Evolutionary conservation across 1,284 basidiomycete species (phyloP).

Genomic region (Puccinia hordei): DNA sequence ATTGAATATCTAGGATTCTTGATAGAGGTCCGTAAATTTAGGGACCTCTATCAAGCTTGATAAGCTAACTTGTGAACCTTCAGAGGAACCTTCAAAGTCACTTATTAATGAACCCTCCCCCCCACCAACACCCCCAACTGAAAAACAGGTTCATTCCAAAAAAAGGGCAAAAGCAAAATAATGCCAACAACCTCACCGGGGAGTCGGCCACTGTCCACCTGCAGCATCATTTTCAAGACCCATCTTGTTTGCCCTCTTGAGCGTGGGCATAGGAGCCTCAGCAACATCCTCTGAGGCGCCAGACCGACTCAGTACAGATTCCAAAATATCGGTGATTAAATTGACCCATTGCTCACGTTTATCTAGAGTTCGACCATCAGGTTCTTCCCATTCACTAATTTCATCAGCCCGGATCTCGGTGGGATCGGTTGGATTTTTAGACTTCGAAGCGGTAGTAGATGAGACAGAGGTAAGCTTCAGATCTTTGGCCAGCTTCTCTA

Average conservation of each 20-base stretch:
- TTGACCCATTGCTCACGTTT: conserved; percentile 54
- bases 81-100: no score
- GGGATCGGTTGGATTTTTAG: conserved; percentile 62
- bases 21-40: no score
- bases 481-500: conserved; percentile 81
- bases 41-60: no score
- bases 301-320: background rate
- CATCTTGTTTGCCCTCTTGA: background rate
- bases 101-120: no score
- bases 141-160: no score
- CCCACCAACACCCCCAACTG: no score
- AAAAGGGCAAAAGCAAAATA: background rate
- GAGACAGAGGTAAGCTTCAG: conserved; percentile 65
- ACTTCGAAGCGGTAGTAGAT: conserved; percentile 60
- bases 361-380: conserved; percentile 61
- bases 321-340: background rate
- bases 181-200: background rate
- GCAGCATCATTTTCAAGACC: background rate
- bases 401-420: conserved; percentile 50
- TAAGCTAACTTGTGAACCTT: no score
- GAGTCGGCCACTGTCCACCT: conserved; percentile 13
- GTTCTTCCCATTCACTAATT: conserved; percentile 59
- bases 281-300: background rate
- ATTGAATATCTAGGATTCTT: no score
- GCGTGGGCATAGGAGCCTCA: background rate